Evolutionary conservation across 2,329 filamentous ascomycete species (phyloP), one percentile per base, ranked within the genome.

Genomic region (Talaromyces sp.): DNA sequence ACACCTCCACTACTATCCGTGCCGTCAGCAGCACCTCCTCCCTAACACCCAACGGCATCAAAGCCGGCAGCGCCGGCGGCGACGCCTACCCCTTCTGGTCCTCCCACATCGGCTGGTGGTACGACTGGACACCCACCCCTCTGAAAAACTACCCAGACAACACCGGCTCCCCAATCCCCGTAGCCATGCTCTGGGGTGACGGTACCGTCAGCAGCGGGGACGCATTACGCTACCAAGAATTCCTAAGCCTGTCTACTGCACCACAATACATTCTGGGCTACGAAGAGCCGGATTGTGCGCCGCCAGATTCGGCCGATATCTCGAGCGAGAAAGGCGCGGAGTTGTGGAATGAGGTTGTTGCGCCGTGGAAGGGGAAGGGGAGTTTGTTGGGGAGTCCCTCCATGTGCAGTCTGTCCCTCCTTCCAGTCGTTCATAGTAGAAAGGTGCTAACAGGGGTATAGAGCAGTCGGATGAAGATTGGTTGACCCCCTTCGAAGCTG

Each of bases 381-480:
- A 19, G 3, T 5, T 37, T 58, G 6, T 45, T 63, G 39, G 61
- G 61, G 27, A 63, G 61, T 56, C 61, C 61, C n/a, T 31, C 61
- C 15, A 58, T 63, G 61, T 63, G 61, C 10, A 63, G 61, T 63
- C 39, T 7, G 61, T 57, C 31, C 56, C 7, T 7, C n/a, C 22
- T 8, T n/a, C 10, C 35, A 13, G 35, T 37, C 27, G 27, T 37
- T 37, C 35, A 11, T 3, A 3, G 35, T 37, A 37, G 7, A 37
- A 11, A 13, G 35, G 25, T 22, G 31, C 13, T 56, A 31, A 35
- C 6, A 22, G 9, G 5, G 15, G 3, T 47, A 27, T 27, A 63
- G 61, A 63, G 27, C 61, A 63, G 52, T 43, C 61, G 5, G 39
- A 57, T 58, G 61, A 63, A 35, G 52, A 63, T 43, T 63, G 61